Evolutionary conservation across 352 stramenopile species (phyloP), one percentile per base, ranked within the genome.

Genomic region (Phytophthora citrophthora): DNA sequence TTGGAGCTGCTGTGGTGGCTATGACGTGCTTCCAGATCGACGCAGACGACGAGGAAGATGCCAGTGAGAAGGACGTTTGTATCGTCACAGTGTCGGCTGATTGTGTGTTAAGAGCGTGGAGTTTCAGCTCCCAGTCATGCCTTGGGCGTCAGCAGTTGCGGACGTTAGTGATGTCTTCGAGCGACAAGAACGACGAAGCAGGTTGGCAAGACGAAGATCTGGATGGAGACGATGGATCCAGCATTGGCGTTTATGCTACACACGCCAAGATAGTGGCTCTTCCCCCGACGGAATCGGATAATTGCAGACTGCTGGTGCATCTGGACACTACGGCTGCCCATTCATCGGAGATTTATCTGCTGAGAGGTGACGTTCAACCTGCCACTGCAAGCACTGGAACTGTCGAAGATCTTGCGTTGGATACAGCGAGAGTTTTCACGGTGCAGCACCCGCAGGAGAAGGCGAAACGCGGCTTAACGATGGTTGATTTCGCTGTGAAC

Each of bases 401-500:
- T n/a, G 62, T 68, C 0, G 61, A 79, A 4, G 73, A 90, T 2
- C 68, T 93, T 3, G 59, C 64, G 1, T 53, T 93, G 13, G 72
- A 82, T 3, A 64, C 70, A 23, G 81, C 76, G 11, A 79, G 83
- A 13, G 69, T 91, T 5, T 93, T 93, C 51, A 81, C 71, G 1
- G 62, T 90, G 48, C 60, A 48, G 38, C 34, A 11, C 43, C 32
- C 8, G 13, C 43, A 67, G 23, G 46, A 57, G n/a, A 52, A 66
- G 38, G 36, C 39, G 1, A 75, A 79, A 27, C 74, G 83, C 24
- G 69, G 81, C 1, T 61, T 88, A 2, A 86, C 84, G 48, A 81
- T 93, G 55, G 77, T 93, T 18, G 82, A 91, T 50, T 91, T 93
- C 63, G 74, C 76, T 0, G 74, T 91, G 9, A 79, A 93, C 39